Conservation (phyloP, 345 rosid genomes). For the Bruguiera parviflora region DNA sequence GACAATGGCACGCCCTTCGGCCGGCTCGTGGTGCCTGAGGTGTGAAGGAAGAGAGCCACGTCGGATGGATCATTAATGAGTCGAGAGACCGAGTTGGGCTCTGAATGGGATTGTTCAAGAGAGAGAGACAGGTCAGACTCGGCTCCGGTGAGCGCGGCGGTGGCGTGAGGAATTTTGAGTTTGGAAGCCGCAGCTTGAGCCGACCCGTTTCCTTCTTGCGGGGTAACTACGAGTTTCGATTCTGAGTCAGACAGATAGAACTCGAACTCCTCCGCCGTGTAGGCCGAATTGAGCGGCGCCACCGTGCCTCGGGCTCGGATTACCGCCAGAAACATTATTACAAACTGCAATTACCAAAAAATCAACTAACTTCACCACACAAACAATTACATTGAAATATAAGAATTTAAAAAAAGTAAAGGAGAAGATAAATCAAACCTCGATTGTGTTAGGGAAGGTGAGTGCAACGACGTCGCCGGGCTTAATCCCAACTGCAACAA, state of each 20-base stretch:
- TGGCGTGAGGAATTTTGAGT: slow-evolving; percentile 43
- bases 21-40: slow-evolving; percentile 75
- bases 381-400: neutral
- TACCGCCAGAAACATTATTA: slow-evolving; percentile 61
- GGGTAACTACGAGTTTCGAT: slow-evolving; percentile 48
- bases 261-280: slow-evolving; percentile 72
- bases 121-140: slow-evolving; percentile 36
- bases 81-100: slow-evolving; percentile 29
- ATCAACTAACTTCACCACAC: neutral
- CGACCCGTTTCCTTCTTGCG: slow-evolving; percentile 34
- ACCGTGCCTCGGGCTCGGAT: slow-evolving; percentile 57
- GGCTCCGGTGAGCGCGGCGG: slow-evolving; percentile 37
- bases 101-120: slow-evolving; percentile 17
- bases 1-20: slow-evolving; percentile 73
- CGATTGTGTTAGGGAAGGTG: slow-evolving; percentile 58
- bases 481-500: slow-evolving; percentile 40
- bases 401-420: neutral
- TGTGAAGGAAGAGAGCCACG: slow-evolving; percentile 59
- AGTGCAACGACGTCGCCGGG: slow-evolving; percentile 64
- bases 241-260: slow-evolving; percentile 69
- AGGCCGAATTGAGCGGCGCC: slow-evolving; percentile 59
- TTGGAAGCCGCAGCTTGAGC: slow-evolving; percentile 54
- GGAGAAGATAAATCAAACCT: slow-evolving; percentile 36
- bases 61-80: slow-evolving; percentile 55
- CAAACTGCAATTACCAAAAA: slow-evolving; percentile 41